Conservation (phyloP, 1,284 basidiomycete species). For the Blastosporella zonata region DNA sequence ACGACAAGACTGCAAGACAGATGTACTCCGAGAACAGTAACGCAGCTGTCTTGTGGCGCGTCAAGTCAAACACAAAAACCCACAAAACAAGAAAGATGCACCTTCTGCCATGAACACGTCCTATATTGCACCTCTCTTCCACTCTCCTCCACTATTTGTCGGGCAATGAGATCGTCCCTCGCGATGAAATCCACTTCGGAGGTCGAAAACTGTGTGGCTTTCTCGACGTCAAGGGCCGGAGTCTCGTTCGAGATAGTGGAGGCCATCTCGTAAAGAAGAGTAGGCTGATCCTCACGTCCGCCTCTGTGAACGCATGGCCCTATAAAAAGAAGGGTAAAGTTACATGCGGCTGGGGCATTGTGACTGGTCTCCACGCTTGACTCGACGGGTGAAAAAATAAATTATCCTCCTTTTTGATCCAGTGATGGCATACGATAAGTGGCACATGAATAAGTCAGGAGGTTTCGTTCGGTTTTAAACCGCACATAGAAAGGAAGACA, state of each 20-base stretch:
- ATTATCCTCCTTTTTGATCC: no score
- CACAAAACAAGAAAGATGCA: constrained; percentile 18
- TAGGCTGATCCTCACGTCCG: no score
- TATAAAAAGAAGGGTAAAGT: no score
- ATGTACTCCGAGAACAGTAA: constrained; percentile 50
- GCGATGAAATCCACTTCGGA: background rate
- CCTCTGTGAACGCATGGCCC: no score
- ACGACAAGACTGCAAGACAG: constrained; percentile 48
- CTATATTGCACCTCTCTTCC: constrained; percentile 39
- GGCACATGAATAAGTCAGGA: no score
- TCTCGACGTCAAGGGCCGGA: constrained; percentile 10
- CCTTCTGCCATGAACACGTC: constrained; percentile 50
- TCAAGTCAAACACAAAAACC: background rate
- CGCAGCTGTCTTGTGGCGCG: constrained; percentile 37
- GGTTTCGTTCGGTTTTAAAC: no score
- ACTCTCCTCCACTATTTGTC: constrained; percentile 33
- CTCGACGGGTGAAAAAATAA: no score
- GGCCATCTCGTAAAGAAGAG: no score
- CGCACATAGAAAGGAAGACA: no score
- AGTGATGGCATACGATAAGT: no score
- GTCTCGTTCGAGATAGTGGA: background rate
- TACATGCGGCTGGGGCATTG: no score
- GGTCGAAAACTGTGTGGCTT: background rate
- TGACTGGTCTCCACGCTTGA: no score
- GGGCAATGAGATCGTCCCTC: constrained; percentile 6